Conservation (phyloP, 2,329 filamentous ascomycete genomes). For the Colletotrichum sp. region DNA sequence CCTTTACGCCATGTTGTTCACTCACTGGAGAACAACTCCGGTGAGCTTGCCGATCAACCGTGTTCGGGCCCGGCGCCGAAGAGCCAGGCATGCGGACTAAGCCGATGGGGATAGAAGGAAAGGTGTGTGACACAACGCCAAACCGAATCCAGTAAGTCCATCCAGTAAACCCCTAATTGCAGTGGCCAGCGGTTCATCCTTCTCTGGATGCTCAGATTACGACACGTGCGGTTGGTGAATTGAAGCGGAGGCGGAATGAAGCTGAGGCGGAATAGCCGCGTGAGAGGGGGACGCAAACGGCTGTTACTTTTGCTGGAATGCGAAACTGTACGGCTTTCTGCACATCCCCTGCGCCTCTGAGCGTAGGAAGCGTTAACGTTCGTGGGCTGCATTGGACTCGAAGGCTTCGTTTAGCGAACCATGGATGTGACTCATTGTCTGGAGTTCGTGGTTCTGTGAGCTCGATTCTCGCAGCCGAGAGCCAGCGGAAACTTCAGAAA, state of each 20-base stretch:
- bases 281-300: background rate
- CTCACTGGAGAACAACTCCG: background rate
- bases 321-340: background rate
- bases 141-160: conserved; percentile 1
- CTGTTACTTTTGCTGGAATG: background rate
- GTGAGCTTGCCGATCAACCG: background rate
- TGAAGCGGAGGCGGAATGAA: background rate
- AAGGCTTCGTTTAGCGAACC: background rate
- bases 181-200: background rate
- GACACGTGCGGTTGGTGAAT: background rate
- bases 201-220: background rate
- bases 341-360: background rate
- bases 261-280: background rate
- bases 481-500: background rate
- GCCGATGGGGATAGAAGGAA: background rate
- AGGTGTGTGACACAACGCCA: background rate
- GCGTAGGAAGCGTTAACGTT: background rate
- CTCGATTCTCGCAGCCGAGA: background rate
- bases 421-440: background rate
- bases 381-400: background rate
- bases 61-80: background rate
- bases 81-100: background rate
- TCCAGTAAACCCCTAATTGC: background rate
- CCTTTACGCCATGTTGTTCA: background rate
- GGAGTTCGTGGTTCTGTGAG: background rate